phyloP scores from a whole-genome alignment of 495 filamentous ascomycete species.

The Aspergillus sparsus region DNA sequence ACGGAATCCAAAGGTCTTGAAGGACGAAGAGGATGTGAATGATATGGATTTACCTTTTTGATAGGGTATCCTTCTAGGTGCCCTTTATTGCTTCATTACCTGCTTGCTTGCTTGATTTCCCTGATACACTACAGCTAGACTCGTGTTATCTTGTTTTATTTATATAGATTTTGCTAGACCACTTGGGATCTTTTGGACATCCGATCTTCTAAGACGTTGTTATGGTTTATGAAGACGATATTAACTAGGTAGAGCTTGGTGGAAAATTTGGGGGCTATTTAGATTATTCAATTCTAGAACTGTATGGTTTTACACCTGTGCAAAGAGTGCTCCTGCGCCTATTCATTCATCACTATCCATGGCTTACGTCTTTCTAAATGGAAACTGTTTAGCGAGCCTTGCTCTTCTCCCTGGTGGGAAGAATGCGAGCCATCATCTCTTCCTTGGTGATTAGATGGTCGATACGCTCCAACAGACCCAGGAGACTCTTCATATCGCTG shows the following conservation, averaged over 20 bases:
- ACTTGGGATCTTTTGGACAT: background rate
- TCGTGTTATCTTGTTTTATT: background rate
- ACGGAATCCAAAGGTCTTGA: constrained; percentile 39
- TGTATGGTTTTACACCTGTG: constrained; percentile 40
- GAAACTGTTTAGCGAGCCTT: constrained; percentile 40
- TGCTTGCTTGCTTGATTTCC: too few species aligned
- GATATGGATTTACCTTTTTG: constrained; percentile 72
- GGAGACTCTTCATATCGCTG: constrained; percentile 94
- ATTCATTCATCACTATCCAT: constrained; percentile 14
- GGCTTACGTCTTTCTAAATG: constrained; percentile 3
- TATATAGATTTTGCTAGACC: constrained; percentile 12
- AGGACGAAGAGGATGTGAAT: constrained; percentile 54
- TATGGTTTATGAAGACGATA: too few species aligned
- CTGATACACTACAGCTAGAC: too few species aligned
- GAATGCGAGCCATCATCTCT: constrained; percentile 99
- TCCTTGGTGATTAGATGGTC: constrained; percentile 99
- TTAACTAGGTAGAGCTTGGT: background rate
- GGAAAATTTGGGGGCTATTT: background rate
- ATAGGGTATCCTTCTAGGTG: background rate
- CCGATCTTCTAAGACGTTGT: too few species aligned
- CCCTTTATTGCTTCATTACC: too few species aligned
- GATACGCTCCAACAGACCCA: constrained; percentile 89
- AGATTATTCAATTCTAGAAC: constrained; percentile 30
- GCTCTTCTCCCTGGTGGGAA: constrained; percentile 64
- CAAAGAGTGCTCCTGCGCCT: constrained; percentile 20